These are phyloP conservation scores for Henckelia pumila DNA, from an alignment of 257 asterid species.

Conservation along the genomic window DNA sequence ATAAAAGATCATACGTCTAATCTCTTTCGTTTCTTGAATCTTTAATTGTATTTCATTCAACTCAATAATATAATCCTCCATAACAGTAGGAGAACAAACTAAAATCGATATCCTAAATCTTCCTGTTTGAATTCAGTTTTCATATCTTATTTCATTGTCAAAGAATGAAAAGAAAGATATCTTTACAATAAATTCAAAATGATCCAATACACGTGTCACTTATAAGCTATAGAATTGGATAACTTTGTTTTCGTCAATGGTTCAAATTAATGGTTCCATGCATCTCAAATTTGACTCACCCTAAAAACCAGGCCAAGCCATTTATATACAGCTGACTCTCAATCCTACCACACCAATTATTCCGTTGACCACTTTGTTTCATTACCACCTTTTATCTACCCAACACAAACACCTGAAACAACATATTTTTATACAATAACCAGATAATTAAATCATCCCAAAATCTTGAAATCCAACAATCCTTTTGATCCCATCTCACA, in stretches of 20 bases:
- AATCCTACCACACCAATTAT: not conserved
- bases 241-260: not conserved
- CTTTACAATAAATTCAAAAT: too few relatives aligned
- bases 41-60: too few relatives aligned
- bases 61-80: too few relatives aligned
- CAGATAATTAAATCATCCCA: not conserved
- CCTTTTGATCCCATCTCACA: not conserved
- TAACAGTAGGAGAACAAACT: too few relatives aligned
- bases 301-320: slow-evolving; percentile 10
- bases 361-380: slow-evolving; percentile 19
- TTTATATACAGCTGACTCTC: not conserved
- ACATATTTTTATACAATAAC: not conserved
- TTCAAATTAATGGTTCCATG: not conserved
- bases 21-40: too few relatives aligned
- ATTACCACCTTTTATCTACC: not conserved
- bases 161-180: too few relatives aligned
- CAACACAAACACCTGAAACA: not conserved
- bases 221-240: too few relatives aligned
- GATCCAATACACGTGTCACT: too few relatives aligned
- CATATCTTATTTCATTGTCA: too few relatives aligned
- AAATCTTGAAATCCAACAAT: not conserved
- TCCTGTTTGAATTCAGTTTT: too few relatives aligned
- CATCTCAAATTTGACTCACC: slow-evolving; percentile 2
- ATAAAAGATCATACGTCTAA: not conserved
- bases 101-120: too few relatives aligned